Evolutionary conservation across 2,329 filamentous ascomycete genomes (phyloP).

Genomic region (Calonectria pseudoreteaudii): DNA sequence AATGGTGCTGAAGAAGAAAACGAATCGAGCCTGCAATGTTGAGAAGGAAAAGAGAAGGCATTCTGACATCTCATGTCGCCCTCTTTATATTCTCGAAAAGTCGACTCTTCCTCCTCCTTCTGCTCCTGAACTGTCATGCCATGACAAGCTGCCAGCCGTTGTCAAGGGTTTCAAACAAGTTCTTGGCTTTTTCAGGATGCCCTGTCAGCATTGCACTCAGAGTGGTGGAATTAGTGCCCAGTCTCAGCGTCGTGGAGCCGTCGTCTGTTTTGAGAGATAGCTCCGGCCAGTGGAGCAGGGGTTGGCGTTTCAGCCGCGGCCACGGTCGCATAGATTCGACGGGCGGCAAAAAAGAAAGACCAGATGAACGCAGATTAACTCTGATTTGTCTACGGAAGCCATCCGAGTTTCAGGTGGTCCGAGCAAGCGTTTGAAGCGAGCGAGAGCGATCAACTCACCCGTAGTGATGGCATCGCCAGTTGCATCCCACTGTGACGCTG

Average conservation of each 20-base stretch:
- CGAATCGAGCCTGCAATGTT: conserved; percentile 32
- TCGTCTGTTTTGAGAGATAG: conserved; percentile 27
- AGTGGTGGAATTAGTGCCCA: conserved; percentile 36
- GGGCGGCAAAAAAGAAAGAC: conserved; percentile 25
- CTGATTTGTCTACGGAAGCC: conserved; percentile 13
- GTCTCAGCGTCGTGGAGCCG: conserved; percentile 39
- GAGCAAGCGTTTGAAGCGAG: not conserved
- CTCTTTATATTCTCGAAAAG: conserved; percentile 29
- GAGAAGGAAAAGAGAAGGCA: conserved; percentile 11
- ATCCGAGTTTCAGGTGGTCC: conserved; percentile 24
- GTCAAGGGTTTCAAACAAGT: not conserved
- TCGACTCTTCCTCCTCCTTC: too few relatives aligned
- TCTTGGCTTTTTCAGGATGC: conserved; percentile 18
- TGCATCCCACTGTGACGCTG: not conserved
- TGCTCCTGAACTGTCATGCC: not conserved
- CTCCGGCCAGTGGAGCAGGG: conserved; percentile 26
- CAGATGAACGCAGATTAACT: conserved; percentile 13
- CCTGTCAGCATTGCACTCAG: conserved; percentile 23
- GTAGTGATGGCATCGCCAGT: not conserved
- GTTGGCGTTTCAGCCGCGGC: conserved; percentile 18
- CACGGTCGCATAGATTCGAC: conserved; percentile 15
- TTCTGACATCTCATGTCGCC: not conserved
- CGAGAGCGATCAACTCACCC: not conserved
- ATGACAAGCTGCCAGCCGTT: not conserved
- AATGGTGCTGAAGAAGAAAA: conserved; percentile 19